Evolutionary conservation across 2,329 filamentous ascomycete species (phyloP).

Genomic region (Monascus ruber): DNA sequence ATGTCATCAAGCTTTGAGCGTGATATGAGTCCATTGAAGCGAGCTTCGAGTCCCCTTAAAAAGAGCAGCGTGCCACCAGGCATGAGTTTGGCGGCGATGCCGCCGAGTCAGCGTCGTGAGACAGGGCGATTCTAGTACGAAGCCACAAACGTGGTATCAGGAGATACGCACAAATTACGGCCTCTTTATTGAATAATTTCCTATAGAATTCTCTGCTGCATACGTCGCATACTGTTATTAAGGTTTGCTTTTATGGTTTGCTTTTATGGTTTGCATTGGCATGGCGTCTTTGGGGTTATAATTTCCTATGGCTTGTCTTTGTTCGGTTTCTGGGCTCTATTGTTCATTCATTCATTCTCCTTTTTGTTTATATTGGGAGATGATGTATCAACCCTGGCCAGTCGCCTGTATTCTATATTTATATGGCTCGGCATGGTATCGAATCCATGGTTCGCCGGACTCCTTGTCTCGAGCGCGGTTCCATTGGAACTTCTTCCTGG

Average conservation of each 20-base stretch:
- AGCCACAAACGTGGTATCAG: not conserved
- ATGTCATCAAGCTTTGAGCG: constrained; percentile 46
- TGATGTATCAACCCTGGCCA: too few relatives aligned
- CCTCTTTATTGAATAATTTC: too few relatives aligned
- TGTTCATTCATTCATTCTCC: too few relatives aligned
- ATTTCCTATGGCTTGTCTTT: not conserved
- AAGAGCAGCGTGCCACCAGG: constrained; percentile 29
- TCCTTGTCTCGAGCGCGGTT: not conserved
- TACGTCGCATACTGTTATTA: not conserved
- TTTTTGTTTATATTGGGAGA: too few relatives aligned
- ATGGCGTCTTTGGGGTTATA: not conserved
- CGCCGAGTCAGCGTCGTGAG: constrained; percentile 21
- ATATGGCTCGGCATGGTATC: too few relatives aligned
- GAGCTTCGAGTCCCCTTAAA: constrained; percentile 32
- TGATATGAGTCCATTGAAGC: constrained; percentile 25
- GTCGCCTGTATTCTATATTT: too few relatives aligned
- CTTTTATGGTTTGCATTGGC: not conserved
- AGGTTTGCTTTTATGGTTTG: not conserved
- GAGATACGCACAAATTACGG: too few relatives aligned
- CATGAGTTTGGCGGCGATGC: constrained; percentile 20
- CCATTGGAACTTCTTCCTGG: not conserved
- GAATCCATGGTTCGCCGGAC: not conserved
- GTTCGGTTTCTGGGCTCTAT: too few relatives aligned
- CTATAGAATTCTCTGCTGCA: too few relatives aligned
- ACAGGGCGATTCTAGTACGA: constrained; percentile 15